Percentiles rank a stretch among this genome's conserved stretches.
These are phyloP conservation scores for Turnera subulata DNA, from an alignment of 345 rosid genomes.

Conservation along the genomic window DNA sequence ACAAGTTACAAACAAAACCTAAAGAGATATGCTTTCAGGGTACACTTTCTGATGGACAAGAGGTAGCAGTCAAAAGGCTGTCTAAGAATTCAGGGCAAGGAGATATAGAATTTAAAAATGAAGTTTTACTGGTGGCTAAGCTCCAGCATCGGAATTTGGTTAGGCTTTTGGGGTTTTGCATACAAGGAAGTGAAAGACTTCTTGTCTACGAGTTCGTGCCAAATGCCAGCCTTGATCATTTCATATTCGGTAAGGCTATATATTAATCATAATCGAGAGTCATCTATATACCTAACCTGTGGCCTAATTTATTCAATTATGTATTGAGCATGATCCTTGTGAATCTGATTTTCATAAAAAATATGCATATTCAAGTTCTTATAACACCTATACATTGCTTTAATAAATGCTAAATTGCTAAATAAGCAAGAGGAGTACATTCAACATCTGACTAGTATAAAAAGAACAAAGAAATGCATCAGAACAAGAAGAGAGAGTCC, in stretches of 20 bases:
- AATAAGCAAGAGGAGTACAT: no score
- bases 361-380: no score
- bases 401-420: no score
- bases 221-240: constrained; percentile 34
- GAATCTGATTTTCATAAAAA: no score
- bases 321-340: no score
- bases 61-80: constrained; percentile 36
- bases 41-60: constrained; percentile 18
- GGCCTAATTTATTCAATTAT: no score
- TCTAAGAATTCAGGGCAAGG: constrained; percentile 36
- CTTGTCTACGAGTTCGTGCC: constrained; percentile 40
- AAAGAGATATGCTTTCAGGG: constrained; percentile 17
- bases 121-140: constrained; percentile 33
- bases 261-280: background rate
- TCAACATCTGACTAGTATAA: no score
- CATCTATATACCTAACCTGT: background rate
- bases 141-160: constrained; percentile 41
- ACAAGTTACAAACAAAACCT: no score
- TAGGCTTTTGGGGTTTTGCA: constrained; percentile 36
- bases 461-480: no score
- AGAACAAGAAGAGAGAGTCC: no score
- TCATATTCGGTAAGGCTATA: constrained; percentile 32
- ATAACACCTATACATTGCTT: no score
- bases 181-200: constrained; percentile 34
- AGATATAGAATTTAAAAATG: constrained; percentile 35